phyloP scores from a whole-genome alignment of 176 grass and related monocot genomes.

The Metroxylon sagu region DNA sequence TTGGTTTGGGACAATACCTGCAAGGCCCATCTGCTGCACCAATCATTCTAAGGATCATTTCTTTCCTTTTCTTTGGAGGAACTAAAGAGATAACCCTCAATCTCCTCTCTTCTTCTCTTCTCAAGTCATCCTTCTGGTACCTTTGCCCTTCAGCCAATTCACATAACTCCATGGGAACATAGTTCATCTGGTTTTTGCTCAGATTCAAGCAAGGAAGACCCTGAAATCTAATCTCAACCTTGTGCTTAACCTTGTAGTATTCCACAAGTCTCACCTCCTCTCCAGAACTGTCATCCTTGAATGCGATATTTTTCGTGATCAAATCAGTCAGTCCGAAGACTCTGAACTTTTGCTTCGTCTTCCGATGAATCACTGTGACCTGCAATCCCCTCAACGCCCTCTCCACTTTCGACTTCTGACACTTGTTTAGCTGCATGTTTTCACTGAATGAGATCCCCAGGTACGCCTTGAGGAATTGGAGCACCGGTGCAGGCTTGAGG shows the following conservation, averaged over 20 bases:
- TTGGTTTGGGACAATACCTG: slow-evolving; percentile 24
- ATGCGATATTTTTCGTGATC: slow-evolving; percentile 30
- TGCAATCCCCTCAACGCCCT: slow-evolving; percentile 31
- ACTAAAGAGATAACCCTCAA: slow-evolving; percentile 22
- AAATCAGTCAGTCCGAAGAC: slow-evolving; percentile 36
- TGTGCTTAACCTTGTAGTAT: slow-evolving; percentile 28
- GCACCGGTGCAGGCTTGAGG: slow-evolving; percentile 28
- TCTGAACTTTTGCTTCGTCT: slow-evolving; percentile 35
- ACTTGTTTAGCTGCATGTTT: slow-evolving; percentile 15
- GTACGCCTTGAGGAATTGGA: slow-evolving; percentile 15
- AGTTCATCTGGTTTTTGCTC: slow-evolving; percentile 43
- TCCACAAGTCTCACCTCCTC: slow-evolving; percentile 30
- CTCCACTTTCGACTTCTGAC: slow-evolving; percentile 4
- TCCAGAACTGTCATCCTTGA: slow-evolving; percentile 34
- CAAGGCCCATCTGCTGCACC: slow-evolving; percentile 44
- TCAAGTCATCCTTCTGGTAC: slow-evolving; percentile 34
- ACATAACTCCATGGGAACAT: slow-evolving; percentile 49
- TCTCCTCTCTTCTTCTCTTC: not conserved
- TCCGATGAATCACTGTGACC: slow-evolving; percentile 40
- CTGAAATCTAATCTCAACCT: slow-evolving; percentile 24
- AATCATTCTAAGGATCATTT: slow-evolving; percentile 29
- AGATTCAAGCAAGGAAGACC: slow-evolving; percentile 57
- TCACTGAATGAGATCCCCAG: slow-evolving; percentile 1
- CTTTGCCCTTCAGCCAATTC: slow-evolving; percentile 42
- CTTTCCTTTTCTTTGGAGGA: slow-evolving; percentile 8